Conservation (phyloP, 768 basidiomycete genomes). For the Piloderma croceum region DNA sequence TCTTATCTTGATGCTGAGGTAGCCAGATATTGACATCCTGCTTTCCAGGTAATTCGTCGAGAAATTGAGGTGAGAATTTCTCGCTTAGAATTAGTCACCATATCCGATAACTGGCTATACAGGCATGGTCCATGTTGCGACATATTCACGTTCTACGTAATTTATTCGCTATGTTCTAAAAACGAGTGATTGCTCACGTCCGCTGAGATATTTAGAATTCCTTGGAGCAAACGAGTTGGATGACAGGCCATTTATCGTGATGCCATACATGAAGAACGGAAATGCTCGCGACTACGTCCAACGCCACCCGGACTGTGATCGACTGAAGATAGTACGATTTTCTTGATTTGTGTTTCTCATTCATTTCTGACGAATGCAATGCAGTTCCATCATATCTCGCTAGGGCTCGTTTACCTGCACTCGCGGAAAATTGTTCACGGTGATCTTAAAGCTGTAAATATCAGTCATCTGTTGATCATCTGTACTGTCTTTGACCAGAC, state of each 20-base stretch:
- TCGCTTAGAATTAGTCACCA: no score
- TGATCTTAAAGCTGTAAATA: constrained; percentile 9
- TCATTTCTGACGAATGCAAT: neutral
- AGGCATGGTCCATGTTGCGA: neutral
- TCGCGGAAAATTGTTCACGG: no score
- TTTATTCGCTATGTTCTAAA: neutral
- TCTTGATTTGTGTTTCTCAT: neutral
- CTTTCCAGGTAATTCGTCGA: neutral
- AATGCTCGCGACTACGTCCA: constrained; percentile 10
- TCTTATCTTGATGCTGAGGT: neutral
- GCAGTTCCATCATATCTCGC: neutral
- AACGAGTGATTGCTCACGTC: constrained; percentile 3
- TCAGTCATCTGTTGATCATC: constrained; percentile 1
- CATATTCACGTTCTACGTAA: constrained; percentile 20
- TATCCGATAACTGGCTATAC: neutral
- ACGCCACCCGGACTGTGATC: constrained; percentile 2
- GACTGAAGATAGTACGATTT: neutral
- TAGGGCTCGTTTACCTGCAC: constrained; percentile 8
- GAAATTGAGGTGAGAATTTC: no score
- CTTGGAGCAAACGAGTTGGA: no score
- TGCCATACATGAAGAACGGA: constrained; percentile 11
- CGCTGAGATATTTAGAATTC: constrained; percentile 20
- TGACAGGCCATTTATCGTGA: no score
- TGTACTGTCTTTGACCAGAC: neutral
- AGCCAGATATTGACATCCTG: neutral